These are phyloP conservation scores for Prinsepia uniflora DNA, from an alignment of 306 rosid genomes.

Conservation along the genomic window DNA sequence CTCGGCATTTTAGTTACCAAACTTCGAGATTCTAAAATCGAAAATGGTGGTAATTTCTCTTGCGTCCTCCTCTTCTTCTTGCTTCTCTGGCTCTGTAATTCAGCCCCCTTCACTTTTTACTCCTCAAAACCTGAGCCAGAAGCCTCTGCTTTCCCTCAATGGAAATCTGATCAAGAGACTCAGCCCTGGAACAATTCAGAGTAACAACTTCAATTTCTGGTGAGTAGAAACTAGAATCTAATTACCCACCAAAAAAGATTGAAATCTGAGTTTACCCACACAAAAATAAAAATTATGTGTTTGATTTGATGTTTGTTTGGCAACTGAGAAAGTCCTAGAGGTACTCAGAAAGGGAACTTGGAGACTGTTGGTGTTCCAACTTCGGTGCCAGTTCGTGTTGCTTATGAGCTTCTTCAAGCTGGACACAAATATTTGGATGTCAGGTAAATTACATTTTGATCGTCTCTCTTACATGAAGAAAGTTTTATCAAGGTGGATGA, in stretches of 20 bases:
- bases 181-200: background rate
- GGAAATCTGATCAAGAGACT: constrained; percentile 8
- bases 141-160: background rate
- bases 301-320: constrained; percentile 12
- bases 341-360: constrained; percentile 41
- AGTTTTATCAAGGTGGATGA: too few relatives aligned
- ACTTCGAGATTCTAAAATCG: background rate
- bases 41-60: constrained; percentile 32
- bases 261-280: background rate
- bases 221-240: background rate
- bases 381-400: constrained; percentile 86
- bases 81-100: constrained; percentile 24
- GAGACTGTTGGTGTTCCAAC: constrained; percentile 55
- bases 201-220: constrained; percentile 22
- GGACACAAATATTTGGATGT: constrained; percentile 88
- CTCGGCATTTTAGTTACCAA: background rate
- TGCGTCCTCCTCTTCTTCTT: constrained; percentile 37
- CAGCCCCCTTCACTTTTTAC: constrained; percentile 16
- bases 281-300: background rate
- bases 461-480: background rate
- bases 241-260: background rate
- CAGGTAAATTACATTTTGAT: constrained; percentile 35
- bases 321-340: constrained; percentile 36
- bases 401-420: constrained; percentile 81
- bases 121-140: constrained; percentile 15